Evolutionary conservation across 2,329 filamentous ascomycete species (phyloP).

Genomic region (Claviceps citrina): DNA sequence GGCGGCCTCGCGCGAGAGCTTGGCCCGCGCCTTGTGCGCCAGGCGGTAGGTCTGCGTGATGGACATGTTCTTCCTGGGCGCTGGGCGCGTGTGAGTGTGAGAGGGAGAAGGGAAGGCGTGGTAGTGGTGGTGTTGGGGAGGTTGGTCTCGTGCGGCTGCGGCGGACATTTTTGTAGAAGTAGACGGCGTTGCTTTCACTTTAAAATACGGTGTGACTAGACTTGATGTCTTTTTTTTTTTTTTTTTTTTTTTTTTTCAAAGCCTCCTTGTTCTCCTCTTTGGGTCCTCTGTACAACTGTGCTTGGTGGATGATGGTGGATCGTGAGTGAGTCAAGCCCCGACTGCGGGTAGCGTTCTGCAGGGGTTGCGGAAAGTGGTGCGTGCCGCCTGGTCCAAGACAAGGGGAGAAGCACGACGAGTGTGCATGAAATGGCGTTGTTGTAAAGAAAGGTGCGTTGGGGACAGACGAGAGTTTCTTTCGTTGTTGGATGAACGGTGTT

Average conservation of each 20-base stretch:
- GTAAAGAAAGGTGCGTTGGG: too few species aligned
- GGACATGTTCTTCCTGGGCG: constrained; percentile 72
- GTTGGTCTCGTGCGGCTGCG: constrained; percentile 14
- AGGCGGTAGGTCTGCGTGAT: constrained; percentile 98
- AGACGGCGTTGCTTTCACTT: background rate
- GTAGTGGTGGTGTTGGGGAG: constrained; percentile 3
- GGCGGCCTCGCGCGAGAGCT: constrained; percentile 86
- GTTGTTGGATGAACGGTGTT: too few species aligned
- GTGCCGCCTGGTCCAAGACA: too few species aligned
- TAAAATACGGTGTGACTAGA: background rate
- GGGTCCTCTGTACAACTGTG: too few species aligned
- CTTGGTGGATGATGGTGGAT: too few species aligned
- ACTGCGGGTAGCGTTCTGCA: background rate
- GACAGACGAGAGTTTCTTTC: too few species aligned
- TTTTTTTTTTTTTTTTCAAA: background rate
- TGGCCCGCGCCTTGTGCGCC: constrained; percentile 86
- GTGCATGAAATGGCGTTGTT: too few species aligned
- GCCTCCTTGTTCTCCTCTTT: too few species aligned
- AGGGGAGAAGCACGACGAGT: too few species aligned
- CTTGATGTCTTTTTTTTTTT: background rate
- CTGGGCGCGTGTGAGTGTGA: constrained; percentile 16
- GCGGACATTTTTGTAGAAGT: constrained; percentile 13
- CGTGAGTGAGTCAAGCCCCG: constrained; percentile 12
- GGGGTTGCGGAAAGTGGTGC: too few species aligned
- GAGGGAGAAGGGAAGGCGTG: constrained; percentile 9